Conservation (phyloP, 805 yeast species). For the Candida takata region DNA sequence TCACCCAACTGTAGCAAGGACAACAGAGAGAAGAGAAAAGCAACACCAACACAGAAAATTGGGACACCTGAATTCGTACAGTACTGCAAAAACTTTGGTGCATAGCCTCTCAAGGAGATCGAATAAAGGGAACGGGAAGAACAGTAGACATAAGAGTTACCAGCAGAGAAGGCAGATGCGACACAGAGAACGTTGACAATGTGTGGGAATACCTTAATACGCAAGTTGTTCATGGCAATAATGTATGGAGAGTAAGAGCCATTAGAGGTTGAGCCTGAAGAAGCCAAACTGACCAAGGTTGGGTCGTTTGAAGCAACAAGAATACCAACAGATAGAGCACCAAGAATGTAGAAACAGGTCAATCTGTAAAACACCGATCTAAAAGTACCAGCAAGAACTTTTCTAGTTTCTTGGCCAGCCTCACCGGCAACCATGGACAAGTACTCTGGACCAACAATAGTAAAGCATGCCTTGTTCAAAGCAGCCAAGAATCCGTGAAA, state of each 20-base stretch:
- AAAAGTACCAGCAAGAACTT: conserved; percentile 66
- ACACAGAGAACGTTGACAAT: conserved; percentile 47
- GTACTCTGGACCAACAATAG: conserved; percentile 82
- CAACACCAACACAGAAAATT: conserved; percentile 50
- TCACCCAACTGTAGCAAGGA: conserved; percentile 59
- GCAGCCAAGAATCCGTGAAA: conserved; percentile 70
- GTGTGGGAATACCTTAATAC: conserved; percentile 42
- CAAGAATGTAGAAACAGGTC: conserved; percentile 54
- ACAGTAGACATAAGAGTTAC: conserved; percentile 51
- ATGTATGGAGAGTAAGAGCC: conserved; percentile 53
- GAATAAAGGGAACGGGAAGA: conserved; percentile 53
- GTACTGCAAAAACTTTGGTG: conserved; percentile 51
- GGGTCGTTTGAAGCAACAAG: conserved; percentile 58
- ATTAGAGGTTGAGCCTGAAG: conserved; percentile 55
- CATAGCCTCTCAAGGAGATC: conserved; percentile 47
- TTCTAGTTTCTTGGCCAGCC: conserved; percentile 64
- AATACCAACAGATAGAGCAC: conserved; percentile 63
- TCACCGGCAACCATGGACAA: conserved; percentile 81
- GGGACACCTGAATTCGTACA: conserved; percentile 71
- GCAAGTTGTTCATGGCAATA: conserved; percentile 46
- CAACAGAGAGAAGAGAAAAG: conserved; percentile 50
- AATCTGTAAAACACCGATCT: conserved; percentile 62
- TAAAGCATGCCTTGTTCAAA: conserved; percentile 62
- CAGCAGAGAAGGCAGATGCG: conserved; percentile 50
- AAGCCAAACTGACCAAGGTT: conserved; percentile 39